Base-by-base conservation (phyloP, 2,329 filamentous ascomycete genomes). In the Escovopsis sp. region DNA sequence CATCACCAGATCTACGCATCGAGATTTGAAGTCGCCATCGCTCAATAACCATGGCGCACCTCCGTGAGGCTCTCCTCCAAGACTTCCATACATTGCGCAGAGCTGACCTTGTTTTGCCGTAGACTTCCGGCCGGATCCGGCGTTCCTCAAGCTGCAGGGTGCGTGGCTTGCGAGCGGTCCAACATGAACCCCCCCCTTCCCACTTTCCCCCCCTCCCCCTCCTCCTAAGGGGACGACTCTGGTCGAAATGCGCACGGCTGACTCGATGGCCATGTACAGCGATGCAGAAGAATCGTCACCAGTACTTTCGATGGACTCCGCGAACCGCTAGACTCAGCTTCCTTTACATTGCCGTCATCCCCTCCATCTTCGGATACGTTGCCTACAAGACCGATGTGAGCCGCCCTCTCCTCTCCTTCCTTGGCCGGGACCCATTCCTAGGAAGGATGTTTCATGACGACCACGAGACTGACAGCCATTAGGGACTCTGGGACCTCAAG, bases 251-350 rank as follows among this genome's bases (percentile, higher is more conserved):
- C 8, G 25, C 15, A 16, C 35, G 23, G 33, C 47, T 55, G 50
- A 54, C 48, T 31, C 34, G 18, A 31, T 39, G 26, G n/a, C n/a
- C n/a, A n/a, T n/a, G n/a, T 39, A 48, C 51, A 94, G 87, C 80
- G 57, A 82, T 94, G 76, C 74, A 71, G 52, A 66, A 72, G 52
- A 85, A 83, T 66, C 80, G 90, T 46, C 79, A 87, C 72, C 85
- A 85, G 63, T 94, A 84, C 72, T 98, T 96, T 72, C 74, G 85
- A 59, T 96, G 85, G 84, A 96, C 81, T 26, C 72, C 76, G 35
- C 71, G 81, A 51, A 93, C 85, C 31, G 85, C 84, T 21, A 76
- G 73, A 63, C 60, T 94, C 51, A 77, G 79, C 4, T 74, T 94
- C 54, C 66, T 79, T 44, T 94, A 88, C 59, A 70, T 80, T 39